These are phyloP conservation scores for Daldinia sp. DNA, from an alignment of 2,329 filamentous ascomycete species.

Conservation along the genomic window DNA sequence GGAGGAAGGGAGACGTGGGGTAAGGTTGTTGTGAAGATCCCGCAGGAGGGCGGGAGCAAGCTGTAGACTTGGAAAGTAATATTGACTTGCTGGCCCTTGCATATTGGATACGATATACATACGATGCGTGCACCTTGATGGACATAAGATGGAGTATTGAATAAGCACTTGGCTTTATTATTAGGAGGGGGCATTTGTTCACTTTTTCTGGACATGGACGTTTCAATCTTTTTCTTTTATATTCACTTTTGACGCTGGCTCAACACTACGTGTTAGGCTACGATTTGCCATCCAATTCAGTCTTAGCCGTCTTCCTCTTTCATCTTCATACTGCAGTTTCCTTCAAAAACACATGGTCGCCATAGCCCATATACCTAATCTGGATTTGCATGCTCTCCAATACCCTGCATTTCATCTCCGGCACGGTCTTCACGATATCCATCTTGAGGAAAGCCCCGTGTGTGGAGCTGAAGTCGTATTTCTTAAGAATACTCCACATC, in stretches of 20 bases:
- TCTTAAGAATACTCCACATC: constrained; percentile 77
- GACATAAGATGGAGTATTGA: neutral
- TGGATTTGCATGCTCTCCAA: constrained; percentile 84
- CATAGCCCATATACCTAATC: constrained; percentile 64
- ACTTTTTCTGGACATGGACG: neutral
- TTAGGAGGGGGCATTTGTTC: neutral
- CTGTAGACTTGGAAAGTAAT: constrained; percentile 55
- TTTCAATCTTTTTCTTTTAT: neutral
- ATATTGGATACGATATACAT: neutral
- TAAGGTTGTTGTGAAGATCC: constrained; percentile 91
- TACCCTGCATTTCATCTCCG: constrained; percentile 71
- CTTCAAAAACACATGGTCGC: constrained; percentile 56
- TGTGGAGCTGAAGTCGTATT: constrained; percentile 72
- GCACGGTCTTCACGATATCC: constrained; percentile 66
- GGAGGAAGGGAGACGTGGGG: constrained; percentile 91
- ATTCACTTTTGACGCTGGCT: neutral
- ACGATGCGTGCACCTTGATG: constrained; percentile 6
- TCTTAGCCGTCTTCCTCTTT: neutral
- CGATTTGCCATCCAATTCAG: neutral
- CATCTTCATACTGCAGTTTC: constrained; percentile 38
- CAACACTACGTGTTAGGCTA: neutral
- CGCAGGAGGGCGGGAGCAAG: constrained; percentile 72
- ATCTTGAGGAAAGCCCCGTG: constrained; percentile 75
- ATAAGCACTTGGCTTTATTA: neutral
- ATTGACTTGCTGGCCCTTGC: neutral